A percentile compares a stretch with the other conserved stretches of the same genome.
Conservation (phyloP, 2,329 filamentous ascomycete genomes). For the Calonectria pauciramosa region DNA sequence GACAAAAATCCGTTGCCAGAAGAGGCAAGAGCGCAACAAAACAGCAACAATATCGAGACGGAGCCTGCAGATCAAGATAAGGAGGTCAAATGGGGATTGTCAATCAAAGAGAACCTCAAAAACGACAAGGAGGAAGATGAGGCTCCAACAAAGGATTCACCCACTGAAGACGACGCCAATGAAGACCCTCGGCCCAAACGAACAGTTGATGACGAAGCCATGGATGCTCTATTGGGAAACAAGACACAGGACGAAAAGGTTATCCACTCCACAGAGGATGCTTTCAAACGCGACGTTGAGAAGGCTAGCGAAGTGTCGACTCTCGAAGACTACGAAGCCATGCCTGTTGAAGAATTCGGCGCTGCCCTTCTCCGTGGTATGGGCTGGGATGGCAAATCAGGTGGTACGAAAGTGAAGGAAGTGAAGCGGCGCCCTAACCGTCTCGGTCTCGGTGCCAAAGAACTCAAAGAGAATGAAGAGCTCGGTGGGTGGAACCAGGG, state of each 20-base stretch:
- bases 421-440: conserved; percentile 83
- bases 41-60: conserved; percentile 45
- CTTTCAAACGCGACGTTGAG: conserved; percentile 78
- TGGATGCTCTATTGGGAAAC: conserved; percentile 76
- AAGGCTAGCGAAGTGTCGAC: conserved; percentile 81
- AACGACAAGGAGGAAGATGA: conserved; percentile 62
- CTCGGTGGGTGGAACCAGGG: conserved; percentile 85
- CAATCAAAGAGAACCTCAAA: conserved; percentile 61
- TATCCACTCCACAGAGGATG: conserved; percentile 73
- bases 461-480: conserved; percentile 79
- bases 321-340: conserved; percentile 86
- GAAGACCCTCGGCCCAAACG: conserved; percentile 27
- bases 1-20: conserved; percentile 72
- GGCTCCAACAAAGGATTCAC: conserved; percentile 19
- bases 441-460: conserved; percentile 90
- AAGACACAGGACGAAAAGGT: conserved; percentile 62
- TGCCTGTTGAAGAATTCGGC: conserved; percentile 96
- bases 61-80: conserved; percentile 62
- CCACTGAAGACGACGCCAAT: conserved; percentile 17
- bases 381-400: conserved; percentile 86
- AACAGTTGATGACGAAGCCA: conserved; percentile 66
- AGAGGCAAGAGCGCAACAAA: conserved; percentile 63
- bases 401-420: conserved; percentile 68
- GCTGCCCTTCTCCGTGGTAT: conserved; percentile 91
- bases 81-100: conserved; percentile 69